Evolutionary conservation across 73 alveolate genomes (phyloP), one percentile per base, ranked within the genome.

Genomic region (Paramecium octaurelia): DNA sequence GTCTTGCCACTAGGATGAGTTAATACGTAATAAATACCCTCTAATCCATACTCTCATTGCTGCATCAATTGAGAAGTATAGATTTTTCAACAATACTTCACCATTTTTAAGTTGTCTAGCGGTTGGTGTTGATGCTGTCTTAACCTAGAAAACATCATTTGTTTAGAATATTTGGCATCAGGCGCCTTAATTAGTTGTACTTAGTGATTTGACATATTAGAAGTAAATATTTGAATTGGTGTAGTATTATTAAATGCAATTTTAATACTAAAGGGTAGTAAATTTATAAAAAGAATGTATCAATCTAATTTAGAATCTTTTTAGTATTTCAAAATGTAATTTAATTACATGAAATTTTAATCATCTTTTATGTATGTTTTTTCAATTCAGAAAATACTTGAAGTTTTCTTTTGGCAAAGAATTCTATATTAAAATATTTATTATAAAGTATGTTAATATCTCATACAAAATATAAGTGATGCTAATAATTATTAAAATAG

Each of bases 41-140:
- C 91, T 89, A 50, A 89, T 89, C 94, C 94, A 89, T 27, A 89
- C 84, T 71, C 94, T 89, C 94, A 89, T 89, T 29, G 92, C 23
- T 38, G 94, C 94, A 89, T 89, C 94, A 16, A 89, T 71, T n/a
- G 94, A 89, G 48, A 89, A 50, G 59, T 64, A 89, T 43, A 70
- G 31, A 71, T 70, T 83, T 27, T 83, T 77, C 12, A 89, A 84
- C 24, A 89, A 48, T 12, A 89, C 76, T 89, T 89, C 44, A 21
- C 88, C 94, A 71, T 70, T 92, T 46, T 89, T 68, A 12, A 89
- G 48, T 71, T 89, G 64, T 6, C 46, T 27, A 31, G 43, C 92
- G 14, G 58, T 12, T 21, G 94, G 94, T 40, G 46, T 58, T 36
- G 71, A 21, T 29, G 88, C 85, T 21, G 48, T 43, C 31, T 29